Evolutionary conservation across 1,284 basidiomycete genomes (phyloP), one percentile per base, ranked within the genome.

Genomic region (Cryptococcus sp.): DNA sequence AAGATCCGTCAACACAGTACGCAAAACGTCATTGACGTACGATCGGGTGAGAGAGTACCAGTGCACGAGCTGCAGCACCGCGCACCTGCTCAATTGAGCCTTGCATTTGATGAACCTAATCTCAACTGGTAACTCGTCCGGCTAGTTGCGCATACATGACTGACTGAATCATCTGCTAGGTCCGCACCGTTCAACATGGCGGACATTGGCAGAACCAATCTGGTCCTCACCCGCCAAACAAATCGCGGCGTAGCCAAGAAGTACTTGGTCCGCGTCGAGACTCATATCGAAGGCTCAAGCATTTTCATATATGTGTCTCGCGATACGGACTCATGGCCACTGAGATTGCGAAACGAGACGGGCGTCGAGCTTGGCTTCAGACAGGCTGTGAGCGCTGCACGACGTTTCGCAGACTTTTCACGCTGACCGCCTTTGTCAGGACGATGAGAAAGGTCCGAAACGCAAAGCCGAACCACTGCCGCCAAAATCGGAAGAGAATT

Each of bases 141-240:
- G 22, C n/a, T 35, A 8, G 8, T 35, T 13, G 5, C 8, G 42
- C 8, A n/a, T 11, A n/a, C n/a, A 8, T 40, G 58, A 13, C 19
- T 52, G 10, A 58, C 39, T 41, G 25, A 25, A 25, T 17, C n/a
- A 38, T 23, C 22, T 15, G 20, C 19, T 10, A 94, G 92, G 93
- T 94, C 93, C 3, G 82, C 94, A 1, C 91, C 94, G 0, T 88
- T 98, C 81, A 93, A 91, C 75, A 85, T 98, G 53, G 87, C 92
- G 68, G 91, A 97, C 69, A 90, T 99, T 62, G 95, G 95, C 25
- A 82, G 83, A 16, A 86, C 92, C 1, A 85, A 95, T 72, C 83
- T 98, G 66, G 62, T 68, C 2, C 51, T 80, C 15, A 52, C 62
- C 19, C 87, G 91, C 71, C 60, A 77, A 17, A 64, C 70, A 11